Percentiles rank a stretch among this genome's conserved stretches.
Evolutionary conservation across 2,329 filamentous ascomycete genomes (phyloP).

Genomic region (Beauveria australis): DNA sequence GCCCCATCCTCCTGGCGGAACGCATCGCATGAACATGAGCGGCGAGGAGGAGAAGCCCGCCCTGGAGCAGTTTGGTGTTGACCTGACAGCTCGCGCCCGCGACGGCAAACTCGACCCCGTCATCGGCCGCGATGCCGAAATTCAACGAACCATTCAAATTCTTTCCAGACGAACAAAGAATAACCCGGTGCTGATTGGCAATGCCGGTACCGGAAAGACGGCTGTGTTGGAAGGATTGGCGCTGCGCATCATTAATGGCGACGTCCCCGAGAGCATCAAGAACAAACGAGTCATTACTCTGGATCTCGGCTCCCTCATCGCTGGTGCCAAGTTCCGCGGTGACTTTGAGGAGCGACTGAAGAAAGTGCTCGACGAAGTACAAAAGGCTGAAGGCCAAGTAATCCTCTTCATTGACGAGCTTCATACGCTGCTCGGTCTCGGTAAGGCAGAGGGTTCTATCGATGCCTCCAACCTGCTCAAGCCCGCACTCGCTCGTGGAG

Average conservation of each 20-base stretch:
- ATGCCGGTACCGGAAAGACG: conserved; percentile 87
- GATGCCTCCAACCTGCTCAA: conserved; percentile 94
- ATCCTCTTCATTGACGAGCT: conserved; percentile 95
- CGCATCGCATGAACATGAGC: conserved; percentile 86
- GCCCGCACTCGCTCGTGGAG: conserved; percentile 83
- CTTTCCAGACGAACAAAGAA: conserved; percentile 91
- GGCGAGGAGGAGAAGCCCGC: conserved; percentile 72
- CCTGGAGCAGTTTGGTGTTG: conserved; percentile 82
- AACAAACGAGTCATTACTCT: conserved; percentile 83
- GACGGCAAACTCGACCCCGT: conserved; percentile 92
- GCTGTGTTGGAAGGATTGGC: conserved; percentile 87
- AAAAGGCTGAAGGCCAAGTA: conserved; percentile 79
- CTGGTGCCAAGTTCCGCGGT: conserved; percentile 88
- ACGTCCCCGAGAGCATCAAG: conserved; percentile 93
- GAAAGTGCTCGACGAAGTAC: conserved; percentile 81
- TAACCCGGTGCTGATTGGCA: conserved; percentile 89
- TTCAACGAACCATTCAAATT: conserved; percentile 90
- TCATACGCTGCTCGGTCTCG: conserved; percentile 82
- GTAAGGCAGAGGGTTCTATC: conserved; percentile 92
- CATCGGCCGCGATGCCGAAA: conserved; percentile 85
- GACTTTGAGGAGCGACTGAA: conserved; percentile 96
- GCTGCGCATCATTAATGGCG: conserved; percentile 79
- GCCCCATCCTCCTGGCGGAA: conserved; percentile 83
- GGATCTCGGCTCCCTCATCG: conserved; percentile 87
- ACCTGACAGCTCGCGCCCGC: conserved; percentile 76